phyloP scores from a whole-genome alignment of 495 filamentous ascomycete genomes.

The Neurospora sp. region DNA sequence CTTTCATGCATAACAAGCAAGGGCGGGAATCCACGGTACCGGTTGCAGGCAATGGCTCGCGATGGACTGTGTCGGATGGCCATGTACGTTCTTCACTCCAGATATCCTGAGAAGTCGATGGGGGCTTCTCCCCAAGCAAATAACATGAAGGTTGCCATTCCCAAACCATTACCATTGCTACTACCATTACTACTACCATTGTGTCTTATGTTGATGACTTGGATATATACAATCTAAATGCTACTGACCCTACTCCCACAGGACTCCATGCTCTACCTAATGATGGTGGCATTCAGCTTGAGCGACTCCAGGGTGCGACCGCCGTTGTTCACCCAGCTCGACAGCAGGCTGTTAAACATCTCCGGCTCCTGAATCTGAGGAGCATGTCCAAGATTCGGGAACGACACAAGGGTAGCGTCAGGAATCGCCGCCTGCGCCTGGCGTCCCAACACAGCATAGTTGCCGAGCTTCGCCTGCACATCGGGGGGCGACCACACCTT shows the following conservation, averaged over 20 bases:
- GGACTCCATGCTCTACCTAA: not conserved
- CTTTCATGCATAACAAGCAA: not conserved
- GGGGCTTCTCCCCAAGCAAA: not conserved
- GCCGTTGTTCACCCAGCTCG: slow-evolving; percentile 21
- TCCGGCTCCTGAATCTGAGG: slow-evolving; percentile 35
- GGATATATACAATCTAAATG: not conserved
- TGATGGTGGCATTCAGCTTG: not conserved
- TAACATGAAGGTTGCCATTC: not conserved
- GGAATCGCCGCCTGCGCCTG: slow-evolving; percentile 28
- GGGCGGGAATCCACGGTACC: not conserved
- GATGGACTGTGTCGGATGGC: not conserved
- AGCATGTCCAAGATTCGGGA: slow-evolving; percentile 32
- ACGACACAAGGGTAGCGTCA: slow-evolving; percentile 29
- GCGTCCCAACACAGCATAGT: slow-evolving; percentile 32
- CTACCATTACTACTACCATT: not conserved
- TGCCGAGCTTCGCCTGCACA: slow-evolving; percentile 27
- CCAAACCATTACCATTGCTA: not conserved
- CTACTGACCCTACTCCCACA: not conserved
- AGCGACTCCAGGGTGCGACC: not conserved
- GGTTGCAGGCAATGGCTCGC: not conserved
- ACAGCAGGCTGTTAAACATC: slow-evolving; percentile 23
- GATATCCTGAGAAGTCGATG: not conserved
- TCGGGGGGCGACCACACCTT: slow-evolving; percentile 35
- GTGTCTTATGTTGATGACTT: not conserved
- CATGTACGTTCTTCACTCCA: not conserved